Evolutionary conservation across 768 basidiomycete genomes (phyloP).

Genomic region (Boletus pseudopeckii): DNA sequence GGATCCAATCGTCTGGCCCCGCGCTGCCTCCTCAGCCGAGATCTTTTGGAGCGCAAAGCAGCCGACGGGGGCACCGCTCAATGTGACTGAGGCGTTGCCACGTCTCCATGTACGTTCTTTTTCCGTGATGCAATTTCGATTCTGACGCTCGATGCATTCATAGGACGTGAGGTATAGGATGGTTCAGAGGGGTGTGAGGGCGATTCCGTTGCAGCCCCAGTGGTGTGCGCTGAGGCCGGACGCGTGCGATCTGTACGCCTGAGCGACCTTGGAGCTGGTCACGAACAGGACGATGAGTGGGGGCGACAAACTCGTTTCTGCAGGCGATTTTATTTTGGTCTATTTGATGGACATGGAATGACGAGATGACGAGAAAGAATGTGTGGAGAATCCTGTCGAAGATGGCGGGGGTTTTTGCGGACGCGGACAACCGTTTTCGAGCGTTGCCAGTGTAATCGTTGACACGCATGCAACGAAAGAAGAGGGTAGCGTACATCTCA

Average conservation of each 20-base stretch:
- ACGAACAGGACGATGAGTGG: too few relatives aligned
- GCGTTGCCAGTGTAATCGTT: too few relatives aligned
- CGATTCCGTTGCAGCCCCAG: conserved; percentile 50
- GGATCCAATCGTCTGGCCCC: conserved; percentile 47
- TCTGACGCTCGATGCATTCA: background rate
- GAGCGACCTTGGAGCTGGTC: background rate
- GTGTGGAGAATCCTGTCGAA: too few relatives aligned
- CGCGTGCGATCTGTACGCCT: conserved; percentile 37
- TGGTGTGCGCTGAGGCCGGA: conserved; percentile 54
- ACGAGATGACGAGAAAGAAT: too few relatives aligned
- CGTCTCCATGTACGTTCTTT: conserved; percentile 38
- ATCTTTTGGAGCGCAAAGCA: conserved; percentile 50
- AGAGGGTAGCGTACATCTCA: too few relatives aligned
- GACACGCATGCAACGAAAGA: too few relatives aligned
- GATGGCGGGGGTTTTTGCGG: too few relatives aligned
- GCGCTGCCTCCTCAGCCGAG: conserved; percentile 46
- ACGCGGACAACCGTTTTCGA: too few relatives aligned
- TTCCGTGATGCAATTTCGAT: too few relatives aligned
- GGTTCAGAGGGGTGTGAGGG: conserved; percentile 45
- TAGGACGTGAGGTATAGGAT: conserved; percentile 46
- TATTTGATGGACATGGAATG: too few relatives aligned
- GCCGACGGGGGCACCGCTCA: conserved; percentile 34
- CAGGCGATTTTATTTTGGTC: too few relatives aligned
- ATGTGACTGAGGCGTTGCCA: conserved; percentile 41
- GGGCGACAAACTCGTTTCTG: too few relatives aligned